Evolutionary conservation across 2,329 filamentous ascomycete species (phyloP).

Genomic region (Scleromitrula shiraiana): DNA sequence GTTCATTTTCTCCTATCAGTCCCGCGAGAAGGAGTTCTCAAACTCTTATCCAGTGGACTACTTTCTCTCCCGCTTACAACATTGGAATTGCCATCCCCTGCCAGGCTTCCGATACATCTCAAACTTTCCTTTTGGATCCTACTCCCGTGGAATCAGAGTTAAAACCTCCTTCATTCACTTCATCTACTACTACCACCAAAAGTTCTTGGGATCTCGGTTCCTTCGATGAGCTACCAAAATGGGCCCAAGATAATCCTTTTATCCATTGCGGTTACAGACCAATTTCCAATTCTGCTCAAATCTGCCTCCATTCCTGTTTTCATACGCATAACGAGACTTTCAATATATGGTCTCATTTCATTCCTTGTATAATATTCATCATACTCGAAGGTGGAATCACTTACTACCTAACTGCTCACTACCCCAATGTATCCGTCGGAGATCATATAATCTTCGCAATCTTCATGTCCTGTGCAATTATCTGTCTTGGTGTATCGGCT

Average conservation of each 20-base stretch:
- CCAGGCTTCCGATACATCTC: neutral
- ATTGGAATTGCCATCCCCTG: neutral
- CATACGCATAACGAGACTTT: slow-evolving; percentile 38
- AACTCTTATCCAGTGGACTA: neutral
- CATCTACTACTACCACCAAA: neutral
- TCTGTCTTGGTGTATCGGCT: slow-evolving; percentile 34
- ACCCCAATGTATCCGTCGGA: slow-evolving; percentile 28
- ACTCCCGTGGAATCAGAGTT: neutral
- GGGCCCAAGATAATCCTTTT: slow-evolving; percentile 36
- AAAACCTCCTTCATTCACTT: neutral
- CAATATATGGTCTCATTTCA: slow-evolving; percentile 39
- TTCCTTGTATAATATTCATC: slow-evolving; percentile 35
- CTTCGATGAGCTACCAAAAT: slow-evolving; percentile 33
- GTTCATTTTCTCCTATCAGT: slow-evolving; percentile 2
- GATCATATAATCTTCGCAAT: slow-evolving; percentile 35
- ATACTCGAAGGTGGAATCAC: slow-evolving; percentile 27
- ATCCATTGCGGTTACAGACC: slow-evolving; percentile 38
- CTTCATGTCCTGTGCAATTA: slow-evolving; percentile 31
- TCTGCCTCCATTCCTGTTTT: slow-evolving; percentile 34
- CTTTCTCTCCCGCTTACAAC: neutral
- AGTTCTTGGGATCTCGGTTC: neutral
- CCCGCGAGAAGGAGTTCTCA: neutral
- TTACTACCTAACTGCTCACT: slow-evolving; percentile 25
- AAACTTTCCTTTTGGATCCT: slow-evolving; percentile 3
- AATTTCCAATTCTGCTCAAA: slow-evolving; percentile 30